Percentiles rank a stretch among this genome's conserved stretches.
Conservation (phyloP, 495 filamentous ascomycete genomes). For the Neurospora sp. region DNA sequence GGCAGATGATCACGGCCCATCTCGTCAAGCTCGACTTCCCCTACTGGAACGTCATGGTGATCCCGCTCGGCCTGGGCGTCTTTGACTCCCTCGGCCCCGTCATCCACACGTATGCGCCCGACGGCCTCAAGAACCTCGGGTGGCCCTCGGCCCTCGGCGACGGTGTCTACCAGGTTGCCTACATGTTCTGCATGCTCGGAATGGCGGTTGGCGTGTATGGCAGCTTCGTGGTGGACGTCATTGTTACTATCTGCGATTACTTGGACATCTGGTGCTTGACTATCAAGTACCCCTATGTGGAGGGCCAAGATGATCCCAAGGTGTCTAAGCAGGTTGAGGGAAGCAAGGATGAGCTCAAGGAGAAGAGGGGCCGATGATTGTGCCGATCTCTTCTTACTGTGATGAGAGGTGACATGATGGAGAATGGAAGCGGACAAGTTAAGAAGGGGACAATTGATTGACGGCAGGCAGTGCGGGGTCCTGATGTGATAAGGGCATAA, state of each 20-base stretch:
- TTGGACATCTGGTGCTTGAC: conserved; percentile 97
- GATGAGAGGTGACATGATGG: neutral
- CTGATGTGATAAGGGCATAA: neutral
- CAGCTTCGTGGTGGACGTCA: conserved; percentile 91
- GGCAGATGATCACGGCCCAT: conserved; percentile 90
- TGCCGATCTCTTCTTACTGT: neutral
- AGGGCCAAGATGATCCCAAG: conserved; percentile 24
- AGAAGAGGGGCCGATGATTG: conserved; percentile 24
- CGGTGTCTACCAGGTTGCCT: conserved; percentile 71
- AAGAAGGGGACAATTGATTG: neutral
- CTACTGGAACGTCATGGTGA: conserved; percentile 70
- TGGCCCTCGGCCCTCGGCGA: conserved; percentile 73
- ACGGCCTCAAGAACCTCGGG: conserved; percentile 37
- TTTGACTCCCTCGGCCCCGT: conserved; percentile 67
- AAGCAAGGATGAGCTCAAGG: neutral
- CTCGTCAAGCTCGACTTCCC: conserved; percentile 77
- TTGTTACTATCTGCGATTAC: conserved; percentile 94
- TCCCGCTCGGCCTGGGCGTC: conserved; percentile 59
- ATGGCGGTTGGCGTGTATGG: conserved; percentile 78
- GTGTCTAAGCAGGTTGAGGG: conserved; percentile 6
- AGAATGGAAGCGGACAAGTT: neutral
- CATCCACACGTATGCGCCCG: conserved; percentile 44
- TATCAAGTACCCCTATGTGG: conserved; percentile 69
- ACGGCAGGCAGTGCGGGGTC: neutral
- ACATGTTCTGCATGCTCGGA: conserved; percentile 76